These are phyloP conservation scores for Platanthera zijinensis DNA, from an alignment of 106 monocot genomes.

Conservation along the genomic window DNA sequence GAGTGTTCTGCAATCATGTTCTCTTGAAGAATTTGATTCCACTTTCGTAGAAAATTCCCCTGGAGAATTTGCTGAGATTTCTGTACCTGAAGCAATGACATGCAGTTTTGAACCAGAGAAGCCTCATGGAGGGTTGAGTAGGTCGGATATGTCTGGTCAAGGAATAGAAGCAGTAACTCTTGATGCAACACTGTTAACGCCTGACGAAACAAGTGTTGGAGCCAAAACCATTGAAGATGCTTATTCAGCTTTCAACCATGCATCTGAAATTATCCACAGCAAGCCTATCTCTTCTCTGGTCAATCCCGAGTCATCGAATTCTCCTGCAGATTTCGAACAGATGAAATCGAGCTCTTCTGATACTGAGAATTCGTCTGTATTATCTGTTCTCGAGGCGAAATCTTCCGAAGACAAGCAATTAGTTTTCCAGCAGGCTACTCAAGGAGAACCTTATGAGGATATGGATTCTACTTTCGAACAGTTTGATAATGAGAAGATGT, in stretches of 20 bases:
- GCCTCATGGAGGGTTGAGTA: not conserved
- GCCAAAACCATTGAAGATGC: conserved; percentile 22
- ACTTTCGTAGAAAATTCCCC: conserved; percentile 13
- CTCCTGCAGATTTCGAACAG: not conserved
- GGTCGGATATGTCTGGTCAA: not conserved
- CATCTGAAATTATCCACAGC: conserved; percentile 2
- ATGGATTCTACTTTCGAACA: conserved; percentile 23
- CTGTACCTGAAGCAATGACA: conserved; percentile 7
- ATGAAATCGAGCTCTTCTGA: not conserved
- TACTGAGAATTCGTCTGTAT: not conserved
- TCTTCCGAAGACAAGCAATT: not conserved
- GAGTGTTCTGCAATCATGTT: conserved; percentile 36
- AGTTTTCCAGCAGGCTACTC: not conserved
- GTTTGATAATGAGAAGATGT: conserved; percentile 5
- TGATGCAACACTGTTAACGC: not conserved
- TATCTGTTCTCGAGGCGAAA: not conserved
- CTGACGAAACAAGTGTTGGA: conserved; percentile 9
- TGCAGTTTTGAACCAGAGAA: not conserved
- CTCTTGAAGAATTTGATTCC: conserved; percentile 36
- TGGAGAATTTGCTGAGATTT: conserved; percentile 5
- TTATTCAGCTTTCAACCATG: conserved; percentile 7
- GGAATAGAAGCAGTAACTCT: not conserved
- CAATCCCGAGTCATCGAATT: not conserved
- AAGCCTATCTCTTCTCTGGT: conserved; percentile 3
- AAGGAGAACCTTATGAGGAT: conserved; percentile 24